These are phyloP conservation scores for Ceratocystis papillata DNA, from an alignment of 2,329 filamentous ascomycete species.

Conservation along the genomic window DNA sequence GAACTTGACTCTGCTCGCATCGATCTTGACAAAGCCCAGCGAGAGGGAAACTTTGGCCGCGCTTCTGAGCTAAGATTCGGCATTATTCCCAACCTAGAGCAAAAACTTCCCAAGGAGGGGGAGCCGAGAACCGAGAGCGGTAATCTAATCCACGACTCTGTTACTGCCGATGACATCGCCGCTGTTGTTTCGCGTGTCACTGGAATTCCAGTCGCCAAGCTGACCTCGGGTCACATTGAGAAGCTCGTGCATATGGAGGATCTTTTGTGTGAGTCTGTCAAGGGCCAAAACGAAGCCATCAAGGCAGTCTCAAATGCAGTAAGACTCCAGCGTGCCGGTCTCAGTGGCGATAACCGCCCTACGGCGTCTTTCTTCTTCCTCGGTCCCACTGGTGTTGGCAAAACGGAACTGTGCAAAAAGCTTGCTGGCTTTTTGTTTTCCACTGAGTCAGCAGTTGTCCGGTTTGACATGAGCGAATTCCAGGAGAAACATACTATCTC, in stretches of 20 bases:
- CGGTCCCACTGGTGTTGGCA: slow-evolving; percentile 90
- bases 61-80: slow-evolving; percentile 89
- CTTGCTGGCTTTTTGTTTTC: slow-evolving; percentile 89
- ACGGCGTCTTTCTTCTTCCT: slow-evolving; percentile 96
- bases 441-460: slow-evolving; percentile 77
- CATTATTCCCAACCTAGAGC: slow-evolving; percentile 69
- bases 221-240: slow-evolving; percentile 87
- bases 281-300: slow-evolving; percentile 89
- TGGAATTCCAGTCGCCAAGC: slow-evolving; percentile 82
- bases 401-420: slow-evolving; percentile 95
- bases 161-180: slow-evolving; percentile 92
- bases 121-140: slow-evolving; percentile 33
- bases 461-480: slow-evolving; percentile 97
- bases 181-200: slow-evolving; percentile 83
- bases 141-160: slow-evolving; percentile 77
- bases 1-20: slow-evolving; percentile 77
- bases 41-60: slow-evolving; percentile 75
- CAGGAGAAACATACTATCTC: slow-evolving; percentile 96
- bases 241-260: slow-evolving; percentile 96
- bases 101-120: slow-evolving; percentile 67
- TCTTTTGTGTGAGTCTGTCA: slow-evolving; percentile 67
- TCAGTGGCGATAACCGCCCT: slow-evolving; percentile 83
- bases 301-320: slow-evolving; percentile 87
- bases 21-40: slow-evolving; percentile 77
- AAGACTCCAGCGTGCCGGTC: slow-evolving; percentile 80